A percentile compares a stretch with the other conserved stretches of the same genome.
These are phyloP conservation scores for Rehmannia glutinosa DNA, from an alignment of 257 asterid genomes.

Conservation along the genomic window DNA sequence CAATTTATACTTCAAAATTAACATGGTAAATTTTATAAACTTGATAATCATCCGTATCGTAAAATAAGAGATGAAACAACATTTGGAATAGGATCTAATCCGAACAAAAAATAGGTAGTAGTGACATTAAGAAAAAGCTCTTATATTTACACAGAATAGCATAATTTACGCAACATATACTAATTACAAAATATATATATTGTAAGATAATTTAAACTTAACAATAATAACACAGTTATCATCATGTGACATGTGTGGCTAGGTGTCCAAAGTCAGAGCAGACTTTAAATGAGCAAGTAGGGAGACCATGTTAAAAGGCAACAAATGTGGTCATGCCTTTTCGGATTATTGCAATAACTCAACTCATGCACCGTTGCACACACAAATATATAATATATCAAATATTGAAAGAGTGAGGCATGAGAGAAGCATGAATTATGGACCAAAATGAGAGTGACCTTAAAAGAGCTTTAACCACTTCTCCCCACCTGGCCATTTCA, in stretches of 20 bases:
- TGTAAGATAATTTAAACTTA: no score
- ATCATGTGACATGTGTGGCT: constrained; percentile 13
- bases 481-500: no score
- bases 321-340: constrained; percentile 31
- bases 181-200: not conserved
- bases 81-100: no score
- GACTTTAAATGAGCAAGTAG: constrained; percentile 16
- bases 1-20: no score
- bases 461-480: not conserved
- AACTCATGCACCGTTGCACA: not conserved
- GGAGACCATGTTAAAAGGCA: constrained; percentile 9
- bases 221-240: no score
- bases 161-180: not conserved
- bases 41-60: no score
- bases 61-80: no score
- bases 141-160: no score
- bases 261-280: constrained; percentile 17
- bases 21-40: no score
- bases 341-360: constrained; percentile 30
- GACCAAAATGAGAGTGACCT: not conserved
- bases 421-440: constrained; percentile 27
- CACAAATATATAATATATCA: not conserved
- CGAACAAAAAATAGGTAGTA: no score
- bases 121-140: no score
- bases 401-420: not conserved